phyloP scores from a whole-genome alignment of 768 basidiomycete genomes.

The Rhizopogon vesiculosus region DNA sequence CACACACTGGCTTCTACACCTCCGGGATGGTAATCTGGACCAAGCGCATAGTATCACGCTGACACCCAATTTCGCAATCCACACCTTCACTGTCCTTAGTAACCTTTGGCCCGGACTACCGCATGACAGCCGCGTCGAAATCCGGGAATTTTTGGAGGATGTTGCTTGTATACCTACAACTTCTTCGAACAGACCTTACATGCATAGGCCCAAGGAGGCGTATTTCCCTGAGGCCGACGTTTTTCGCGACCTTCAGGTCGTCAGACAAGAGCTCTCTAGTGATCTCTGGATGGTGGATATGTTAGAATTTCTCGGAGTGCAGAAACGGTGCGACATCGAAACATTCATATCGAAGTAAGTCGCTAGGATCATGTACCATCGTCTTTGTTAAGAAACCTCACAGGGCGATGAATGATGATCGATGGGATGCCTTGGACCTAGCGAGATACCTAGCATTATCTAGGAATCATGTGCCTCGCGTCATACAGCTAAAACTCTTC shows the following conservation, averaged over 20 bases:
- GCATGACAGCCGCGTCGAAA: background rate
- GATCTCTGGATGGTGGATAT: background rate
- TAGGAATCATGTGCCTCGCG: background rate
- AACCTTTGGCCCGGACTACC: background rate
- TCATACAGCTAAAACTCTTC: background rate
- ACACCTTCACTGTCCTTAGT: constrained; percentile 43
- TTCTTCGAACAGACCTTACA: background rate
- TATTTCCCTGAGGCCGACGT: constrained; percentile 84
- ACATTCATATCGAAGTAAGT: background rate
- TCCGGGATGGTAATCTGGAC: constrained; percentile 42
- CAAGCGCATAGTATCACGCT: constrained; percentile 52
- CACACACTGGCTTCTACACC: constrained; percentile 63
- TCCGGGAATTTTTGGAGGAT: constrained; percentile 32
- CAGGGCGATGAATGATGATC: background rate
- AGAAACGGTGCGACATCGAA: background rate
- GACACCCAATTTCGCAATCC: constrained; percentile 73
- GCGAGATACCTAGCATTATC: background rate
- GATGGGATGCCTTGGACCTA: background rate
- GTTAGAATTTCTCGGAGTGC: background rate
- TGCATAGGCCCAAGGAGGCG: constrained; percentile 50
- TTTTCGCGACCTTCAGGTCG: constrained; percentile 79
- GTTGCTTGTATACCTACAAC: constrained; percentile 70
- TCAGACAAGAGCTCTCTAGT: constrained; percentile 24
- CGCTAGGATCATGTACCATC: background rate
- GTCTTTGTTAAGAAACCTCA: background rate